Evolutionary conservation across 2,329 filamentous ascomycete species (phyloP).

Genomic region (Xylariales sp.): DNA sequence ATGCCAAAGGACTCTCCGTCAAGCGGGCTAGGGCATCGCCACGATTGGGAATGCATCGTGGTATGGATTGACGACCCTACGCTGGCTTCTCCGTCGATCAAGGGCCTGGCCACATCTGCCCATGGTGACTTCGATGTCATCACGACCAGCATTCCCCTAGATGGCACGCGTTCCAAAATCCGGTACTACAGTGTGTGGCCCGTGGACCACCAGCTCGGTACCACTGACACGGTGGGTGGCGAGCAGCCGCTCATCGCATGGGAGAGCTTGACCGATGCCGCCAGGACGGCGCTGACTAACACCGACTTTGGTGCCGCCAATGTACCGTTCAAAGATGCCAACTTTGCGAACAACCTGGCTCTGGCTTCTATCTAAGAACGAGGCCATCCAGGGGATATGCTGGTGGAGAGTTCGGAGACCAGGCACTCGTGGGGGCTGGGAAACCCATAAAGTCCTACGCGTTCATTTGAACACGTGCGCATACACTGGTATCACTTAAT

Average conservation of each 20-base stretch:
- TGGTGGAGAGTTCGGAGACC: too few relatives aligned
- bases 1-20: conserved; percentile 37
- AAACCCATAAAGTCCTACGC: too few relatives aligned
- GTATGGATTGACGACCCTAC: conserved; percentile 27
- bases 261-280: conserved; percentile 30
- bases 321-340: conserved; percentile 32
- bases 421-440: too few relatives aligned
- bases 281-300: conserved; percentile 27
- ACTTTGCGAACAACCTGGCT: conserved; percentile 17
- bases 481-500: too few relatives aligned
- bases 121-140: conserved; percentile 27
- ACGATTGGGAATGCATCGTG: conserved; percentile 32
- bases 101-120: conserved; percentile 26
- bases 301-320: conserved; percentile 35
- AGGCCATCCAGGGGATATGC: too few relatives aligned
- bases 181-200: conserved; percentile 27
- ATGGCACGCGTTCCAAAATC: conserved; percentile 25
- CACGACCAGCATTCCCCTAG: conserved; percentile 18
- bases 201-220: conserved; percentile 30
- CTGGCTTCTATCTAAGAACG: conserved; percentile 15
- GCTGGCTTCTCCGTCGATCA: conserved; percentile 21
- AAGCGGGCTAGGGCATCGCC: conserved; percentile 28
- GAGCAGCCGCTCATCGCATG: conserved; percentile 36
- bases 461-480: too few relatives aligned
- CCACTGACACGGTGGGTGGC: conserved; percentile 29